Base-by-base conservation (phyloP, 108 stramenopile species). In the Cylindrotheca fusiformis region DNA sequence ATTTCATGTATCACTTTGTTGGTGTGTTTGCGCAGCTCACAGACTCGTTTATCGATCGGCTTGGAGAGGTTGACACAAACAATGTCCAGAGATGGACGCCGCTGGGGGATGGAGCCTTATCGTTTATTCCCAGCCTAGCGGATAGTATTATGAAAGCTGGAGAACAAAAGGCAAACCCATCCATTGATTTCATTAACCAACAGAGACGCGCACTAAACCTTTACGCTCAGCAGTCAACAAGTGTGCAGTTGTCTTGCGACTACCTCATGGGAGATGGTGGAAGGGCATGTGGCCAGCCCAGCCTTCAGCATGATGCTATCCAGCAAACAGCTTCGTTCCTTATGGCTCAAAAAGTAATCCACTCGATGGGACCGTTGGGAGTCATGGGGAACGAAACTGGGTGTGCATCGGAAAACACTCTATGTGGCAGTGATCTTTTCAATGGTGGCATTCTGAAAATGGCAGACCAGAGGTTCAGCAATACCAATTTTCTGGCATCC, bases 251-350 rank as follows among this genome's bases (percentile, higher is more conserved):
- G 19, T 60, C 58, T 21, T 60, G 58, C 24, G 41, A 41, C 36
- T 41, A 41, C 14, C 36, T 41, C 6, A 6, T 14, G 6, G 10
- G 10, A 10, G 10, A 27, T 6, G 24, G 6, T 4, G 55, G 55
- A 10, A n/a, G n/a, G n/a, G n/a, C 10, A 5, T 56, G 55, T 27
- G 6, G 20, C 55, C 8, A 10, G 25, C 55, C 55, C 5, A 31
- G 20, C 6, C 27, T 56, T 8, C 26, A 18, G 55, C 55, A 56
- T 23, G 30, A 31, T 10, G 27, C 55, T 4, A 24, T 32, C 29
- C 18, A 32, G 27, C 26, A 56, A n/a, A 56, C 55, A n/a, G 55
- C 55, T 18, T 5, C 24, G 14, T 56, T 56, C 25, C n/a, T 56
- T 21, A 4, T 56, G 12, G 55, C 5, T 56, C 55, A 56, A 32